Evolutionary conservation across 2,329 filamentous ascomycete genomes (phyloP), one percentile per base, ranked within the genome.

Genomic region (Herpotrichia juniperi): DNA sequence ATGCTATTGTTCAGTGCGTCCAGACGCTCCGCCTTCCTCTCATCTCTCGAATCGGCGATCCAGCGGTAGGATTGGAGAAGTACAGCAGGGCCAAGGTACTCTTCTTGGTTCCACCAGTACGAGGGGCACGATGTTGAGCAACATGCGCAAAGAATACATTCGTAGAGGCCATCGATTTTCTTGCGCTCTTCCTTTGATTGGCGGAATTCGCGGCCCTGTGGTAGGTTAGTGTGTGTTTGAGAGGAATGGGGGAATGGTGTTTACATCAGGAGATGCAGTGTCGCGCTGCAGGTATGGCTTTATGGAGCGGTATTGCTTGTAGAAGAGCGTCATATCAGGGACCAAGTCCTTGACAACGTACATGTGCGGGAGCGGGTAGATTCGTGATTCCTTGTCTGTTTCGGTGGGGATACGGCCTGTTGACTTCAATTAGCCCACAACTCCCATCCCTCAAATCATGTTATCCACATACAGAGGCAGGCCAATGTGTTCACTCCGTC

Each of bases 241-340:
- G 26, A 16, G 16, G 21, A 3, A 12, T n/a, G 16, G 9, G 28
- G 10, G 6, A n/a, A 7, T 24, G 40, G 32, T 42, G 82, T 89
- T 75, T 84, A 96, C 91, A 73, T 97, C 90, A 63, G 87, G 85
- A 37, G 91, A 81, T 49, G 90, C 88, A 24, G 91, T 94, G 59
- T 93, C 88, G 71, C 92, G 87, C 82, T 97, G 94, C 48, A 99
- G 87, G 77, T 96, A 99, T 37, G 94, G 94, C 87, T 97, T 96
- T 80, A 99, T 97, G 14, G 93, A 97, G 81, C 97, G 96, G 86
- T 99, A 99, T 83, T 99, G 94, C 85, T 97, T 97, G 87, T 99
- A 99, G 82, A 99, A 97, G 72, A 94, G 90, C 58, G 94, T 99
- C 81, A 99, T 82, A 75, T 99, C 94, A 53, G 94, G 93, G 28